Percentiles rank a stretch among this genome's conserved stretches.
Evolutionary conservation across 2,329 filamentous ascomycete genomes (phyloP).

Genomic region (Colletotrichum sp.): DNA sequence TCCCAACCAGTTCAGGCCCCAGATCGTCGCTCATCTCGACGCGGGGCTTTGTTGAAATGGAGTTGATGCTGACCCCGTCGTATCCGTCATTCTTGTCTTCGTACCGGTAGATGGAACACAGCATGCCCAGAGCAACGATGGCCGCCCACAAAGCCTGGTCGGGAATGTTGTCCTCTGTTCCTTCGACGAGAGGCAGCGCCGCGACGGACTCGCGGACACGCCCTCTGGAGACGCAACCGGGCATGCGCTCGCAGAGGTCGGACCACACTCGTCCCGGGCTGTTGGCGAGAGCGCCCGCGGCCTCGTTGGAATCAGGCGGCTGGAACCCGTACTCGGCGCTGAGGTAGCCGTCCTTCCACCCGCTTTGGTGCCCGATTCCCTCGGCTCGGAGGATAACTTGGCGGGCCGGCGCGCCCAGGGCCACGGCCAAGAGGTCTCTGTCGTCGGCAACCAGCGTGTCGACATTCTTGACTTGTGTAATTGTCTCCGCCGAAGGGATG

Average conservation of each 20-base stretch:
- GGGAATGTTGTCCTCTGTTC: conserved; percentile 52
- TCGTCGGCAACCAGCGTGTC: conserved; percentile 52
- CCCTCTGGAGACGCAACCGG: conserved; percentile 53
- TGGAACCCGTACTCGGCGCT: conserved; percentile 56
- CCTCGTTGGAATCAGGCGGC: conserved; percentile 53
- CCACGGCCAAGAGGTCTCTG: conserved; percentile 53
- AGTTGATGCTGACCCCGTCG: conserved; percentile 46
- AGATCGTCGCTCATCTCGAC: conserved; percentile 54
- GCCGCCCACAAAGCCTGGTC: conserved; percentile 58
- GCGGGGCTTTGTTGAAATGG: conserved; percentile 35
- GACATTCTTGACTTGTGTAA: conserved; percentile 46
- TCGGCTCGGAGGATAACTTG: conserved; percentile 58
- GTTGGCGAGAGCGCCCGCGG: conserved; percentile 47
- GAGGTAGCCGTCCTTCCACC: conserved; percentile 59
- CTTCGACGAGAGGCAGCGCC: conserved; percentile 51
- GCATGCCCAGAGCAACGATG: conserved; percentile 53
- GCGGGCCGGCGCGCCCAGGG: conserved; percentile 56
- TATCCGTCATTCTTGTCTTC: conserved; percentile 56
- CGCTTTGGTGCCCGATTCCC: conserved; percentile 52
- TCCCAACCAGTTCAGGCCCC: conserved; percentile 52
- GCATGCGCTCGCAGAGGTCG: conserved; percentile 58
- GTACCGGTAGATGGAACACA: conserved; percentile 58
- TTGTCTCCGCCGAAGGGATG: conserved; percentile 43
- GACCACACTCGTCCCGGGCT: conserved; percentile 59
- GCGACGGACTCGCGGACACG: conserved; percentile 54